These are phyloP conservation scores for Chytriomyces sp. DNA, from an alignment of 192 early-diverging fungal species.

Conservation along the genomic window DNA sequence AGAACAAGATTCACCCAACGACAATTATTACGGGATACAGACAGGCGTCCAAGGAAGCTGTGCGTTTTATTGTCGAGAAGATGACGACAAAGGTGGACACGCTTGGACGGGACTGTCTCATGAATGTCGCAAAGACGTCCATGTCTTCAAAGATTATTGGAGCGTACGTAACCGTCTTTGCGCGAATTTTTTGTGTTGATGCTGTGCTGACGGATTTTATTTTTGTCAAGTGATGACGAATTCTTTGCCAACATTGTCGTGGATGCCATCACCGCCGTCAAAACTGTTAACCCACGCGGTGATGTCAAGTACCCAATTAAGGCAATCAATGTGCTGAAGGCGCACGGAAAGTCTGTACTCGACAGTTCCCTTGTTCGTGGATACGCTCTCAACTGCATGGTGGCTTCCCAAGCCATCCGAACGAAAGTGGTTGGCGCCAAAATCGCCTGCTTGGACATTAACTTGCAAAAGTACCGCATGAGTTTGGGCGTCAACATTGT, in stretches of 20 bases:
- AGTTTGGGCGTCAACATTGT: slow-evolving; percentile 97
- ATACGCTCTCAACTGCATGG: slow-evolving; percentile 97
- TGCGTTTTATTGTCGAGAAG: slow-evolving; percentile 96
- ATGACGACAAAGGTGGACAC: slow-evolving; percentile 94
- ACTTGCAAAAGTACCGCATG: slow-evolving; percentile 98
- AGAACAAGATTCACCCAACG: slow-evolving; percentile 99
- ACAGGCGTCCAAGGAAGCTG: slow-evolving; percentile 94
- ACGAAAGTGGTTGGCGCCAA: slow-evolving; percentile 85
- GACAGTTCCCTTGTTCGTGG: slow-evolving; percentile 90
- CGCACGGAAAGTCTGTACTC: slow-evolving; percentile 88
- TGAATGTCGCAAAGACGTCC: slow-evolving; percentile 97
- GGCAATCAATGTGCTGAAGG: slow-evolving; percentile 96
- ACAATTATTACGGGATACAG: slow-evolving; percentile 99
- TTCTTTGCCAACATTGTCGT: slow-evolving; percentile 97
- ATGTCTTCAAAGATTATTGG: slow-evolving; percentile 99
- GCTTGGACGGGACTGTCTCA: slow-evolving; percentile 87
- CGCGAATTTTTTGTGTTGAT: neutral
- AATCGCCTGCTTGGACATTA: slow-evolving; percentile 98
- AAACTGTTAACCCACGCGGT: slow-evolving; percentile 79
- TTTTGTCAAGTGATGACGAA: slow-evolving; percentile 75
- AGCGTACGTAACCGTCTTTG: slow-evolving; percentile 53
- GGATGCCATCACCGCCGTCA: slow-evolving; percentile 91
- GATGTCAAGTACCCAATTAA: slow-evolving; percentile 95
- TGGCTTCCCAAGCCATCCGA: slow-evolving; percentile 93
- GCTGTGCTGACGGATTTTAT: neutral